Conservation (phyloP, 2,329 filamentous ascomycete species). For the Aspergillus novofumigatus region DNA sequence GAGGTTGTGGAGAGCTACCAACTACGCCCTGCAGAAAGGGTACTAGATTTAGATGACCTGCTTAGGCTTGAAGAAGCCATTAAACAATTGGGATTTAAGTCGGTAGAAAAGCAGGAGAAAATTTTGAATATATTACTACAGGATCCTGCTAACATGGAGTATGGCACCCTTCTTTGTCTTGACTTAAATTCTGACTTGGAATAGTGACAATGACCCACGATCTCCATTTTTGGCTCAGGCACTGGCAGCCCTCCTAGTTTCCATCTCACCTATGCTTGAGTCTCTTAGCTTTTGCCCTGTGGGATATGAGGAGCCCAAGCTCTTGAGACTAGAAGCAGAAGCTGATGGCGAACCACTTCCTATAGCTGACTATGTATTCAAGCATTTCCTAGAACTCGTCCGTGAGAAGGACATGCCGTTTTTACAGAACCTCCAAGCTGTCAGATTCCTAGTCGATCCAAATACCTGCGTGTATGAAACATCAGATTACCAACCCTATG, state of each 20-base stretch:
- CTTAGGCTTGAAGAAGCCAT: neutral
- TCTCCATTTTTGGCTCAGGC: neutral
- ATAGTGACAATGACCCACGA: neutral
- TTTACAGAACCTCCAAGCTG: neutral
- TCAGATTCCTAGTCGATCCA: neutral
- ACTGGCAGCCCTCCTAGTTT: neutral
- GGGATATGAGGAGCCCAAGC: neutral
- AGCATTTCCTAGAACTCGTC: neutral
- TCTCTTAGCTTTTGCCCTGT: neutral
- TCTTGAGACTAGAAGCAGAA: neutral
- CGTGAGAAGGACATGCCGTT: neutral
- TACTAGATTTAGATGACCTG: neutral
- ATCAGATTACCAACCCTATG: constrained; percentile 1
- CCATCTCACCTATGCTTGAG: neutral
- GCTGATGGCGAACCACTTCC: neutral
- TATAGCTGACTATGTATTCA: neutral
- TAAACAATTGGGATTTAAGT: neutral
- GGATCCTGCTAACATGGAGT: neutral
- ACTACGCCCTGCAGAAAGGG: neutral
- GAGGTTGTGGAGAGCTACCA: neutral
- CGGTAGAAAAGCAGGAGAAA: neutral
- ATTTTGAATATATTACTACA: neutral
- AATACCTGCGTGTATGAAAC: neutral
- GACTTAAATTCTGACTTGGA: neutral
- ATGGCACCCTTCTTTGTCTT: neutral